Conservation (phyloP, 2,329 filamentous ascomycete species). For the Phyllosticta capitalensis region DNA sequence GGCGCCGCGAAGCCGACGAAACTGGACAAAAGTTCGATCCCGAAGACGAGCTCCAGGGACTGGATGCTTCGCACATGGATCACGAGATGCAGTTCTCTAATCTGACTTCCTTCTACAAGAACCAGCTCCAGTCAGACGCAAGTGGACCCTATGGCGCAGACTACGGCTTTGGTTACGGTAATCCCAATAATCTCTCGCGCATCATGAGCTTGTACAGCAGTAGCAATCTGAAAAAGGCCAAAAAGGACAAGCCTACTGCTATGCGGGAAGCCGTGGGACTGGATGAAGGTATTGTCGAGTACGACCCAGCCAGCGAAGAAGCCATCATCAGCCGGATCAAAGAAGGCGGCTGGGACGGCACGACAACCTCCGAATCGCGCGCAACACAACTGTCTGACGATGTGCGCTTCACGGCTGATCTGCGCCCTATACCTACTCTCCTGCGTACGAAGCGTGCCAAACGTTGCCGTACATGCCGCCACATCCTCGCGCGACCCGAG, state of each 20-base stretch:
- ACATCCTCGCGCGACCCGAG: constrained; percentile 93
- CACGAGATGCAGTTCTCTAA: constrained; percentile 63
- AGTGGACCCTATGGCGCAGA: constrained; percentile 33
- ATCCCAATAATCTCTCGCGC: constrained; percentile 70
- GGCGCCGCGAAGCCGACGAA: constrained; percentile 23
- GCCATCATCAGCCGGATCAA: constrained; percentile 45
- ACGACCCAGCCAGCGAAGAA: constrained; percentile 51
- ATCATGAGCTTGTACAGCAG: constrained; percentile 85
- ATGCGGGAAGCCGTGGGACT: constrained; percentile 71
- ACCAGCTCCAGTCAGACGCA: constrained; percentile 52
- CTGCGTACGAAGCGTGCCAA: constrained; percentile 89
- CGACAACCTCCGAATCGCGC: constrained; percentile 46
- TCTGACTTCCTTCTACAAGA: constrained; percentile 71
- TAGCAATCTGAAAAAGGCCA: constrained; percentile 41
- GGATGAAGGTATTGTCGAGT: constrained; percentile 61
- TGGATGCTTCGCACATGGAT: constrained; percentile 28
- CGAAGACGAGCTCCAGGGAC: constrained; percentile 13
- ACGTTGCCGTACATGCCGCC: constrained; percentile 82
- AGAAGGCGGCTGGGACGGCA: constrained; percentile 58
- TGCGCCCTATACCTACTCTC: constrained; percentile 72
- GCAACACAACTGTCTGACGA: constrained; percentile 39
- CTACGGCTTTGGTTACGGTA: constrained; percentile 41
- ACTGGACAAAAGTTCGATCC: constrained; percentile 13
- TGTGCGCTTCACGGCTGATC: constrained; percentile 58
- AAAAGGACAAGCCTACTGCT: constrained; percentile 54